A percentile compares a stretch with the other conserved stretches of the same genome.
phyloP scores from a whole-genome alignment of 192 early-diverging fungal species.

The Backusella australiensis region DNA sequence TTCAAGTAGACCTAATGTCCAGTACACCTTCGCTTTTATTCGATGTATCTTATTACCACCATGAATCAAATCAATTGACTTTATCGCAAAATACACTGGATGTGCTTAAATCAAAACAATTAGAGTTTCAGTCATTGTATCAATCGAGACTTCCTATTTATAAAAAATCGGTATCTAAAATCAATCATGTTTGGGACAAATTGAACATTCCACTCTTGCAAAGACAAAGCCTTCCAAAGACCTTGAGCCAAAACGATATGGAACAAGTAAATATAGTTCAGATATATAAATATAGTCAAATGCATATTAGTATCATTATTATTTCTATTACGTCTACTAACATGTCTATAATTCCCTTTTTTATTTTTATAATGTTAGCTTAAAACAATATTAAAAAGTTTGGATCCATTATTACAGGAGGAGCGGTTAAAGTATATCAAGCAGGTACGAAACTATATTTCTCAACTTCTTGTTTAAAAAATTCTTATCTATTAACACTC shows the following conservation, averaged over 20 bases:
- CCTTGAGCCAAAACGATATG: constrained; percentile 17
- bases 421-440: not conserved
- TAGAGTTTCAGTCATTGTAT: constrained; percentile 34
- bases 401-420: not conserved
- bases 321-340: not conserved
- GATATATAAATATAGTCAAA: not conserved
- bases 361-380: constrained; percentile 2
- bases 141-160: constrained; percentile 37
- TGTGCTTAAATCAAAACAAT: constrained; percentile 31
- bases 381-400: not conserved
- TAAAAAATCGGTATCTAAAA: constrained; percentile 15
- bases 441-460: not conserved
- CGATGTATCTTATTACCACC: not conserved
- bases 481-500: constrained; percentile 17
- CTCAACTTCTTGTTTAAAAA: constrained; percentile 10
- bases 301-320: not conserved
- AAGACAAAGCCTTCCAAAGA: constrained; percentile 1
- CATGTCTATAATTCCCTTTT: not conserved
- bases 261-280: constrained; percentile 17
- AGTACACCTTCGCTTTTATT: constrained; percentile 4
- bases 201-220: constrained; percentile 14
- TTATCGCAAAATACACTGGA: constrained; percentile 40
- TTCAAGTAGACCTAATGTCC: constrained; percentile 3
- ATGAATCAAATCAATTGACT: constrained; percentile 36
- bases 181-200: constrained; percentile 32